Conservation (phyloP, 23 red algal species). For the Gracilaria domingensis region DNA sequence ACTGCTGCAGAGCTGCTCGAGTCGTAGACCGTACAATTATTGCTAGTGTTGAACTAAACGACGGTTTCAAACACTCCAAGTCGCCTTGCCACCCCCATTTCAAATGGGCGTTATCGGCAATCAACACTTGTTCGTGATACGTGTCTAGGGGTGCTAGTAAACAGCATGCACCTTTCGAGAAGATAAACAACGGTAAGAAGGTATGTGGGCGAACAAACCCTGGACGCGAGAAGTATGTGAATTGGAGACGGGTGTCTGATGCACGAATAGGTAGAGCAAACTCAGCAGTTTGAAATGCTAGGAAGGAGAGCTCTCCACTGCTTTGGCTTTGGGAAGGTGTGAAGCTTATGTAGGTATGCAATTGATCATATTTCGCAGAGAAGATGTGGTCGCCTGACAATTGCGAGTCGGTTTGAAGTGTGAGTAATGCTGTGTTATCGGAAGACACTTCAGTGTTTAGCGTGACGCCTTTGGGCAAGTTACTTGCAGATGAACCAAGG, state of each 20-base stretch:
- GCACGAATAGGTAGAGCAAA: conserved; percentile 55
- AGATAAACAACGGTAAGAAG: conserved; percentile 51
- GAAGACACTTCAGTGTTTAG: not conserved
- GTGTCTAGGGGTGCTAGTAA: conserved; percentile 60
- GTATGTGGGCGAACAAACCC: conserved; percentile 56
- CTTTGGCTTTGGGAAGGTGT: not conserved
- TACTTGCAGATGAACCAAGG: not conserved
- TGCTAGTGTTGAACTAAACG: conserved; percentile 46
- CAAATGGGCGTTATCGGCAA: conserved; percentile 21
- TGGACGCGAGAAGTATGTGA: conserved; percentile 52
- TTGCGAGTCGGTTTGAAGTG: not conserved
- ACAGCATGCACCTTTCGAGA: not conserved
- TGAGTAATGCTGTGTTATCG: not conserved
- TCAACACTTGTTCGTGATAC: conserved; percentile 64
- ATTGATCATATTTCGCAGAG: conserved; percentile 9
- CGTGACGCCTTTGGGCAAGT: not conserved
- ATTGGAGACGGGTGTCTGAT: conserved; percentile 25
- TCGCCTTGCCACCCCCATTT: conserved; percentile 67
- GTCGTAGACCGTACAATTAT: conserved; percentile 21
- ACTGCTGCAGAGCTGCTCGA: conserved; percentile 33
- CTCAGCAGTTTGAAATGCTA: conserved; percentile 62
- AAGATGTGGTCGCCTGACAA: not conserved
- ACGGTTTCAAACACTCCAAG: conserved; percentile 24
- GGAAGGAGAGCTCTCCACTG: conserved; percentile 39
- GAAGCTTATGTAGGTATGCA: not conserved